Evolutionary conservation across 495 filamentous ascomycete genomes (phyloP).

Genomic region (Penicillium longicatenatum): DNA sequence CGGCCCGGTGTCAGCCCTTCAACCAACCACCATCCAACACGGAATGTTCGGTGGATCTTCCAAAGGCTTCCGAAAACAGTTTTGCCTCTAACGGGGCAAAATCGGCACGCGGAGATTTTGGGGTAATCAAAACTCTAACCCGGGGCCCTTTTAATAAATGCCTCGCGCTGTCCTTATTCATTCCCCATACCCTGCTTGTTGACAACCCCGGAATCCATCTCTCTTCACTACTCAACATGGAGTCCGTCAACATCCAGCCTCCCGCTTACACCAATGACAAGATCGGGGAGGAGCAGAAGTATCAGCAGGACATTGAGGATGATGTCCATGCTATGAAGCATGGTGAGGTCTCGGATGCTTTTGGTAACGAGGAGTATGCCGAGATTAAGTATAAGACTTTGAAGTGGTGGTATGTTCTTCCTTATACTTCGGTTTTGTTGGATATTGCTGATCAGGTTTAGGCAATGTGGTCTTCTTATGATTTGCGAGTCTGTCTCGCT

Average conservation of each 20-base stretch:
- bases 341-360: slow-evolving; percentile 38
- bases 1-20: slow-evolving; percentile 11
- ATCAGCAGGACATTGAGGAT: slow-evolving; percentile 24
- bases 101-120: slow-evolving; percentile 8
- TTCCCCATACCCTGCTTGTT: neutral
- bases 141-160: slow-evolving; percentile 8
- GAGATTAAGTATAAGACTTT: slow-evolving; percentile 52
- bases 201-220: slow-evolving; percentile 4
- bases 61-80: slow-evolving; percentile 7
- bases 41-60: slow-evolving; percentile 23
- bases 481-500: slow-evolving; percentile 73
- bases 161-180: neutral
- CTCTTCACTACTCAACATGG: slow-evolving; percentile 17
- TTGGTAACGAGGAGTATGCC: slow-evolving; percentile 45
- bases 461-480: slow-evolving; percentile 54
- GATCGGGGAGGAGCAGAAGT: slow-evolving; percentile 19
- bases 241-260: slow-evolving; percentile 20
- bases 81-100: slow-evolving; percentile 17
- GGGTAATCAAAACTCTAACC: slow-evolving; percentile 5
- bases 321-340: slow-evolving; percentile 40
- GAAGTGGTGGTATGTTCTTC: slow-evolving; percentile 46
- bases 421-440: neutral
- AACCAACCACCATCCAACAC: slow-evolving; percentile 2
- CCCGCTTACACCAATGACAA: slow-evolving; percentile 27
- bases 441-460: slow-evolving; percentile 6